Percentiles rank a stretch among this genome's conserved stretches.
phyloP scores from a whole-genome alignment of 345 rosid species.

The Eucalyptus regnans region DNA sequence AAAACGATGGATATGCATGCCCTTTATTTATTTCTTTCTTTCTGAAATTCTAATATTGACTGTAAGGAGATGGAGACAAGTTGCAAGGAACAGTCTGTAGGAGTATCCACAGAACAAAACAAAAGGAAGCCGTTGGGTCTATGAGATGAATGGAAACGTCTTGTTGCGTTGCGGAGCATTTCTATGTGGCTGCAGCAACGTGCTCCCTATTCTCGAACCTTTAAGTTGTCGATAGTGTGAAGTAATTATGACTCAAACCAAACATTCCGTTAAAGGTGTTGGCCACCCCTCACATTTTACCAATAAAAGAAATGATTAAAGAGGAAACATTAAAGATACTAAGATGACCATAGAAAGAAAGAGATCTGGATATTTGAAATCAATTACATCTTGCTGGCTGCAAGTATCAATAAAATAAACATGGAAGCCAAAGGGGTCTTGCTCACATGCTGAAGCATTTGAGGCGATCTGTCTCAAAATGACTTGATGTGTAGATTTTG shows the following conservation, averaged over 20 bases:
- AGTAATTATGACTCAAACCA: neutral
- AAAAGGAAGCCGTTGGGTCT: neutral
- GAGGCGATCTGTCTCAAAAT: neutral
- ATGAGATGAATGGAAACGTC: neutral
- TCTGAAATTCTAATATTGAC: neutral
- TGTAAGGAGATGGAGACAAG: neutral
- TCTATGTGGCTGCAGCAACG: neutral
- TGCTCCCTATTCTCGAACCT: neutral
- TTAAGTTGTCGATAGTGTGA: accelerated
- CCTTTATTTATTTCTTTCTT: neutral
- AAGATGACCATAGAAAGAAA: neutral
- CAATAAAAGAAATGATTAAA: neutral
- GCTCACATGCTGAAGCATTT: neutral
- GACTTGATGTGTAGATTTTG: neutral
- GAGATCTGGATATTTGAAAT: neutral
- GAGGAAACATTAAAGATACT: neutral
- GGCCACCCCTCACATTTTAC: neutral
- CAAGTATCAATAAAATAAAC: neutral
- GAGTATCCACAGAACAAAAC: neutral
- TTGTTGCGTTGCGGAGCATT: neutral
- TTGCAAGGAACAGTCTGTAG: neutral
- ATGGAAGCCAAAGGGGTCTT: neutral
- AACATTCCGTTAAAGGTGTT: neutral
- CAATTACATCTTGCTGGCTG: neutral
- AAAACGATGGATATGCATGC: neutral